Base-by-base conservation (phyloP, 2,329 filamentous ascomycete genomes). In the Delphinella strobiligena region DNA sequence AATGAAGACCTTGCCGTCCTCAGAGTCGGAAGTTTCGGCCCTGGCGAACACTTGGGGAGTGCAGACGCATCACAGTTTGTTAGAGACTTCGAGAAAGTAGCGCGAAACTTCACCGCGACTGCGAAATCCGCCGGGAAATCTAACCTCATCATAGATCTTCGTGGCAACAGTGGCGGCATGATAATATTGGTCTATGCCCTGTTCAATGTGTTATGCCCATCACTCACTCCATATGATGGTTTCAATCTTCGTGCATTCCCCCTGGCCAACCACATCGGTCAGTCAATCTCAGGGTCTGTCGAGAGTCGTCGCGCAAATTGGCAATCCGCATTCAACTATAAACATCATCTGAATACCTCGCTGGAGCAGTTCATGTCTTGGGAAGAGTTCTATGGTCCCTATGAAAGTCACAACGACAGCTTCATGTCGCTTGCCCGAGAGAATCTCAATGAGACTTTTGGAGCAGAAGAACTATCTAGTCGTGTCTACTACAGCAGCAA, bases 111-210 rank as follows among this genome's bases (percentile, higher is more conserved):
- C 47, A 60, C 78, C 12, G 55, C 61, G 0, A 56, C 61, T 31
- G 66, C 66, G 10, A 63, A 66, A 31, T 46, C 54, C 2, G 60
- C 61, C 2, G 63, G 66, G 2, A 77, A 76, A 52, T 72, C 62
- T n/a, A 77, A 73, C 52, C 61, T 83, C 4, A 64, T 83, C 19
- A 71, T 83, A 43, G 80, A 83, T 46, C 51, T 82, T 5, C 67
- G 71, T 3, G 65, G 61, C 2, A 84, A 83, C 46, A 63, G 62
- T 0, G 79, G 78, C 30, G 78, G 79, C 27, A 55, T 53, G 16
- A 55, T 57, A 11, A 53, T 58, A 18, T 53, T 62, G 4, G 62
- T 56, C 37, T 62, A 60, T 44, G 61, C 66, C 39, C 51, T 58
- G 1, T 78, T 78, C 51, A 63, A 64, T 24, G 67, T 73, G 47